phyloP scores from a whole-genome alignment of 2,329 filamentous ascomycete species.

The Reticulascus tulasneorum region DNA sequence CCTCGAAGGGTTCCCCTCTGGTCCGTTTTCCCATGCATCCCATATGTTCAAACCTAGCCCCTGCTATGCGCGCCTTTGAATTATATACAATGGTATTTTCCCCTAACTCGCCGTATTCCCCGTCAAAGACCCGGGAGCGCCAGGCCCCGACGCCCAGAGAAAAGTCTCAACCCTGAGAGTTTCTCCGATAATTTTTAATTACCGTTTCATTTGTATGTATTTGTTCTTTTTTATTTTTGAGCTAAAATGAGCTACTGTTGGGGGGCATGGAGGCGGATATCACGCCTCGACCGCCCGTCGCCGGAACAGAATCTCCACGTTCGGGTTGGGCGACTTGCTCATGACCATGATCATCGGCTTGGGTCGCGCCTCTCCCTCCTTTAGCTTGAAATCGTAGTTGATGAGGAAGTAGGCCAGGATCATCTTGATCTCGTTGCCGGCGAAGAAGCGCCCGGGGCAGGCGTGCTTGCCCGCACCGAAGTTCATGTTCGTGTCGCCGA shows the following conservation, averaged over 20 bases:
- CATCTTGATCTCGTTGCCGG: constrained; percentile 41
- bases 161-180: neutral
- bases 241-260: neutral
- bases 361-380: constrained; percentile 33
- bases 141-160: constrained; percentile 5
- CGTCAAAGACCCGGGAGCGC: constrained; percentile 6
- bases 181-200: neutral
- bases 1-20: too few relatives aligned
- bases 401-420: constrained; percentile 37
- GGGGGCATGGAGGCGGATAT: too few relatives aligned
- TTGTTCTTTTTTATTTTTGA: neutral
- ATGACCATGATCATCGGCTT: constrained; percentile 32
- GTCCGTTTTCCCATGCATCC: too few relatives aligned
- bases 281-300: constrained; percentile 21
- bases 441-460: constrained; percentile 46
- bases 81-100: constrained; percentile 13
- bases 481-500: constrained; percentile 38
- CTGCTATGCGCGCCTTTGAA: too few relatives aligned
- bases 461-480: constrained; percentile 45
- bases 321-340: constrained; percentile 37
- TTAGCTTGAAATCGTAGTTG: constrained; percentile 37
- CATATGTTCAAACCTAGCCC: too few relatives aligned
- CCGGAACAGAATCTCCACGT: constrained; percentile 36
- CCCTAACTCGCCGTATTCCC: constrained; percentile 1
- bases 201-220: neutral